Percentiles rank a stretch among this genome's conserved stretches.
phyloP scores from a whole-genome alignment of 176 grass and related monocot species.

The Ananas comosus region DNA sequence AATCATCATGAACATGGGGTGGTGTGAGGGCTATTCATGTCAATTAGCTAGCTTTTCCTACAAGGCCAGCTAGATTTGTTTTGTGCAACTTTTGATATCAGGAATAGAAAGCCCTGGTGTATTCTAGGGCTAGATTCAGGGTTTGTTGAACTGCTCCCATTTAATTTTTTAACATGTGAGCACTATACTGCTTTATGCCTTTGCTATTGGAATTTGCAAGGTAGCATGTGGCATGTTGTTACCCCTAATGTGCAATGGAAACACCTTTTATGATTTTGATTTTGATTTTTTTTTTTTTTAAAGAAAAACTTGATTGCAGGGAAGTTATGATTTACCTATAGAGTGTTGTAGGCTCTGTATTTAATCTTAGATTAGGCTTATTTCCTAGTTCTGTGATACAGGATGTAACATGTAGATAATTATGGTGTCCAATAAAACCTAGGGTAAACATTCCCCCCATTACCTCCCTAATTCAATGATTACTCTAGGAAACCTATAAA shows the following conservation, averaged over 20 bases:
- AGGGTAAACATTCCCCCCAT: background rate
- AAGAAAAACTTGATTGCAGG: background rate
- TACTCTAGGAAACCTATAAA: background rate
- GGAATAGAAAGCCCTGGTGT: background rate
- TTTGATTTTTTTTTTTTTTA: background rate
- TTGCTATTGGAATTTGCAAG: background rate
- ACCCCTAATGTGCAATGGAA: background rate
- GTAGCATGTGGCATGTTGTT: background rate
- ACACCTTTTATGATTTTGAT: no score
- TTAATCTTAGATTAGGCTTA: no score
- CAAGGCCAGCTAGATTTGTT: conserved; percentile 13
- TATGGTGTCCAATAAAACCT: background rate
- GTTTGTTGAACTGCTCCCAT: background rate
- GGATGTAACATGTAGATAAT: no score
- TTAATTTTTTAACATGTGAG: background rate
- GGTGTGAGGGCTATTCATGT: conserved; percentile 24
- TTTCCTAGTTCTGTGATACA: no score
- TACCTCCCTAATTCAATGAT: background rate
- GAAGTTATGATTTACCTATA: background rate
- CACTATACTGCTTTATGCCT: background rate
- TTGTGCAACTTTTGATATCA: background rate
- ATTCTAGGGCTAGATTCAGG: background rate
- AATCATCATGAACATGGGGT: conserved; percentile 47
- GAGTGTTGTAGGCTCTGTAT: background rate
- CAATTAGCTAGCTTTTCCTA: background rate